Evolutionary conservation across 768 basidiomycete species (phyloP).

Genomic region (Rhizopogon roseolus): DNA sequence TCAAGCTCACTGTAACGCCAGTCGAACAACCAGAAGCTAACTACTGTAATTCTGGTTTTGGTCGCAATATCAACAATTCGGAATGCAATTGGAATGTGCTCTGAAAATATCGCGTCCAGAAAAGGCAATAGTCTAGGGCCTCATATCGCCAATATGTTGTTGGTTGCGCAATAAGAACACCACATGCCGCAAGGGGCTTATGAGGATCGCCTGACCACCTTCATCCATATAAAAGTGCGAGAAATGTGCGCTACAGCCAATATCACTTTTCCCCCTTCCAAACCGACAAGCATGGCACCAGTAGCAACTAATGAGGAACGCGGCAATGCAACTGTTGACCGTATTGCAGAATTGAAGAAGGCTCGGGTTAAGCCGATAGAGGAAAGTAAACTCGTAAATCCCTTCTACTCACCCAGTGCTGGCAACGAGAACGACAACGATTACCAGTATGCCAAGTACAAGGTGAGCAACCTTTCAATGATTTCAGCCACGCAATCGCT

Average conservation of each 20-base stretch:
- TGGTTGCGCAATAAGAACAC: conserved; percentile 18
- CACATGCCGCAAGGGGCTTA: neutral
- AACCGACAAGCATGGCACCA: conserved; percentile 40
- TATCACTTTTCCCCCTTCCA: neutral
- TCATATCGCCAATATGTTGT: conserved; percentile 9
- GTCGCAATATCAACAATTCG: neutral
- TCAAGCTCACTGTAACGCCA: neutral
- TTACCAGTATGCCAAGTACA: conserved; percentile 57
- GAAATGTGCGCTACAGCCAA: neutral
- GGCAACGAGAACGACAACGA: conserved; percentile 43
- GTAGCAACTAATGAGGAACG: conserved; percentile 39
- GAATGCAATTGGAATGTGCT: neutral
- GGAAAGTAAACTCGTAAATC: conserved; percentile 40
- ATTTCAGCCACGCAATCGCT: neutral
- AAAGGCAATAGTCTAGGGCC: conserved; percentile 10
- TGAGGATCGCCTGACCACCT: neutral
- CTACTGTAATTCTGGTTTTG: no score
- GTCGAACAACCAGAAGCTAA: no score
- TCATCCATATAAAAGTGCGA: conserved; percentile 12
- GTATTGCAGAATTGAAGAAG: conserved; percentile 20
- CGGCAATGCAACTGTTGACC: conserved; percentile 15
- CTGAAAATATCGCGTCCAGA: neutral
- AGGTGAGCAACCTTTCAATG: conserved; percentile 36
- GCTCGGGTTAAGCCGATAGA: neutral
- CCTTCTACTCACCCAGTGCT: conserved; percentile 63